Evolutionary conservation across 352 stramenopile genomes (phyloP), one percentile per base, ranked within the genome.

Genomic region (Peronospora belbahrii): DNA sequence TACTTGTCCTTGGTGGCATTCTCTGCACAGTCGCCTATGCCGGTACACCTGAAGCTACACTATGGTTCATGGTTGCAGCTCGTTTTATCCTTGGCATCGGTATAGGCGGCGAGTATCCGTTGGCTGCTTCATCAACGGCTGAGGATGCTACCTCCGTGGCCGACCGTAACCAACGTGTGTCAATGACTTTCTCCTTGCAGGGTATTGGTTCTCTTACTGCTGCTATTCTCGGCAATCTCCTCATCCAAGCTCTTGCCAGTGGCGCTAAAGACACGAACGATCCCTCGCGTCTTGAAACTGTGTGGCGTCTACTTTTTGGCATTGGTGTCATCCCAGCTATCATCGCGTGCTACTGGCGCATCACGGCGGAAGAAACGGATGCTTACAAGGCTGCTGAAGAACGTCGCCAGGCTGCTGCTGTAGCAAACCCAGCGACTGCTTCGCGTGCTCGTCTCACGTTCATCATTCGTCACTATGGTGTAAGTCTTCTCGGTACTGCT

Each of bases 111-210:
- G 48, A 69, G 51, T 69, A 68, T 34, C 75, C 75, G 1, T 50
- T 85, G 0, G 72, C 73, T 6, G 75, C 75, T 4, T 62, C 60
- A 2, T 66, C 76, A 0, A 81, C 76, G 0, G 76, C 76, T 0
- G 76, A 88, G 30, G 76, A 88, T 27, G 49, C 76, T 9, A 76
- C 61, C 1, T 66, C 52, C 18, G 56, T 77, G 6, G 34, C 62
- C 0, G 61, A 77, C 33, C 63, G 76, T 19, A 88, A 85, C 55
- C 23, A 59, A 3, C 56, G 65, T 13, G 76, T 88, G 25, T 71
- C 76, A 2, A 30, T 74, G 5, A 85, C 71, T 2, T 88, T 88
- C 52, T 85, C 73, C 4, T 56, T 88, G 13, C 76, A 88, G 46
- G 73, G 76, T 13, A 61, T 82, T 4, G 76, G 76, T 17, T 71